Conservation (phyloP, 441 rosid species). For the Euphorbia schlechtendalii region DNA sequence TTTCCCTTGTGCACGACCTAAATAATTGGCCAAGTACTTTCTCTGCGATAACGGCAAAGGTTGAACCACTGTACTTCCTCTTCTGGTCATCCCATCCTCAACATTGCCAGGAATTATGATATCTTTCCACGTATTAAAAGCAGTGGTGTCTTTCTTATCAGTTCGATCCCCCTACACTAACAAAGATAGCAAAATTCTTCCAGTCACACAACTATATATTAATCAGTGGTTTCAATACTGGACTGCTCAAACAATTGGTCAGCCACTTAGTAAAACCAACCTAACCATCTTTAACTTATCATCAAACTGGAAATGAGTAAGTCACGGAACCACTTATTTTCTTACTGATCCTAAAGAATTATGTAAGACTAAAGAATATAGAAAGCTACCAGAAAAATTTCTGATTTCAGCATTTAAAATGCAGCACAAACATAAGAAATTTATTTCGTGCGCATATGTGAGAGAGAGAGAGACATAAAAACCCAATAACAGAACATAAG, state of each 20-base stretch:
- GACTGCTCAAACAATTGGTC: not conserved
- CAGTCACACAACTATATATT: not conserved
- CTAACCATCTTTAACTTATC: not conserved
- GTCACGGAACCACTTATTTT: not conserved
- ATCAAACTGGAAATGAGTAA: not conserved
- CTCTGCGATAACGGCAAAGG: conserved; percentile 75
- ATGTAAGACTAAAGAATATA: not conserved
- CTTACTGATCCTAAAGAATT: too few species aligned
- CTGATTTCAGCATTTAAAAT: not conserved
- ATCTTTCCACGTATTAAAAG: conserved; percentile 83
- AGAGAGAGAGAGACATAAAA: not conserved
- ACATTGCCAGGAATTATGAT: conserved; percentile 76
- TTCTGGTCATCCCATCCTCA: conserved; percentile 64
- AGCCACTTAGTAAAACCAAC: not conserved
- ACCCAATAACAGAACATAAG: not conserved
- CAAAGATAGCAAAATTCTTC: conserved; percentile 17
- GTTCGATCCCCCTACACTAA: conserved; percentile 83
- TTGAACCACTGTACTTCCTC: conserved; percentile 36
- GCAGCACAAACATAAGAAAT: not conserved
- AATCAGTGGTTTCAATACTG: not conserved
- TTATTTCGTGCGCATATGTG: too few species aligned
- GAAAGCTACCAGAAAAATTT: not conserved
- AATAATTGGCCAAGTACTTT: conserved; percentile 77
- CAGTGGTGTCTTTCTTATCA: conserved; percentile 78
- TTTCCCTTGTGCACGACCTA: conserved; percentile 89